Evolutionary conservation across 177 flowering plant species (phyloP), one percentile per base, ranked within the genome.

Genomic region (Vitis hybrid): DNA sequence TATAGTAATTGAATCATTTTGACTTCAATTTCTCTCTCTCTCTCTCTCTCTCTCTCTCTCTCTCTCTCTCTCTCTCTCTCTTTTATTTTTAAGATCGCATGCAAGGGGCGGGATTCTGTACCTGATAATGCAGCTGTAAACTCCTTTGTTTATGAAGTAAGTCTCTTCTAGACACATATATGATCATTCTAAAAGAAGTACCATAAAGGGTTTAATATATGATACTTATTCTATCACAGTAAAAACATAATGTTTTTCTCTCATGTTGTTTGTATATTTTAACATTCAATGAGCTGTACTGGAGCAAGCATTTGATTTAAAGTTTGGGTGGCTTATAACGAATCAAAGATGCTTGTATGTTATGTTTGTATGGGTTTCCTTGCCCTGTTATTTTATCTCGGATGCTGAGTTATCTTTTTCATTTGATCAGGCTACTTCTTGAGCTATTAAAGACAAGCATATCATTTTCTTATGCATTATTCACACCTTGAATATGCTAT

Each of bases 101-200:
- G 98, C 85, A 89, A 71, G 78, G 98, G 98, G 27, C 84, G 97
- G 58, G 97, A 84, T 84, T 81, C 90, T 58, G 93, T 89, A 49
- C 98, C 98, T 62, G 97, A 92, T 64, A 87, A 88, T 73, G 88
- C 82, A 59, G 84, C 91, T 70, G 98, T 94, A 15, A 94, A 94
- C 80, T 65, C 21, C 32, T 94, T 92, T 78, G 90, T 92, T 52
- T 83, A 82, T 73, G 97, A 94, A 95, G 97, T 94, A 71, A 66
- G 62, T 52, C 56, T 60, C 48, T 72, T 30, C 18, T 16, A 1
- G 51, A 14, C 30, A 68, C 2, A 11, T 19, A 16, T 21, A 10
- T 21, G 15, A 13, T 15, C 50, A 21, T 62, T 11, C n/a, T 62
- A 7, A 40, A 6, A 40, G 7, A 40, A 40, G 46, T 40, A 40